Evolutionary conservation across 1,284 basidiomycete species (phyloP).

Genomic region (Tylopilus orsonianus): DNA sequence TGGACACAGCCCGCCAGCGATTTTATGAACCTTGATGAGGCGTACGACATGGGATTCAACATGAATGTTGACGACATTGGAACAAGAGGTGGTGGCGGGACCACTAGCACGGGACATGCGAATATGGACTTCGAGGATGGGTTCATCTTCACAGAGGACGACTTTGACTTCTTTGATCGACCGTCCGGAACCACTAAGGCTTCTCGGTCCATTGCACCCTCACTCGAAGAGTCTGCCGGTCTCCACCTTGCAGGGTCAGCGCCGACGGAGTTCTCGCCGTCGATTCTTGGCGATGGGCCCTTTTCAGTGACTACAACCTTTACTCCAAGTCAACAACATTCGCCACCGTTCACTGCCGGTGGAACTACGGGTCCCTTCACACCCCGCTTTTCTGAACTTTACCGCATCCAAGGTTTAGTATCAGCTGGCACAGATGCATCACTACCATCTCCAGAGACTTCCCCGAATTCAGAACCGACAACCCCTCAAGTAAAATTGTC

Average conservation of each 20-base stretch:
- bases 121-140: slow-evolving; percentile 59
- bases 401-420: slow-evolving; percentile 20
- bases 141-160: slow-evolving; percentile 78
- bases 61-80: slow-evolving; percentile 45
- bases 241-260: slow-evolving; percentile 30
- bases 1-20: slow-evolving; percentile 44
- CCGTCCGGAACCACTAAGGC: slow-evolving; percentile 34
- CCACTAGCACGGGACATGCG: slow-evolving; percentile 27
- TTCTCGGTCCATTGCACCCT: slow-evolving; percentile 11
- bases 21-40: slow-evolving; percentile 47
- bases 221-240: slow-evolving; percentile 20
- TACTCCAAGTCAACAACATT: slow-evolving; percentile 23
- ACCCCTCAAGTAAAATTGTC: slow-evolving; percentile 54
- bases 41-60: slow-evolving; percentile 45
- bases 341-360: slow-evolving; percentile 32
- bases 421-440: slow-evolving; percentile 34
- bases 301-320: slow-evolving; percentile 30
- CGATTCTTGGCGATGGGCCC: slow-evolving; percentile 31
- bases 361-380: slow-evolving; percentile 32
- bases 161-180: slow-evolving; percentile 75
- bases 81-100: slow-evolving; percentile 30
- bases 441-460: slow-evolving; percentile 43
- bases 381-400: slow-evolving; percentile 29
- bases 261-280: slow-evolving; percentile 34
- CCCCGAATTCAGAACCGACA: slow-evolving; percentile 44